A percentile compares a stretch with the other conserved stretches of the same genome.
These are phyloP conservation scores for Pseudocercospora macadamiae DNA, from an alignment of 2,329 filamentous ascomycete genomes.

Conservation along the genomic window DNA sequence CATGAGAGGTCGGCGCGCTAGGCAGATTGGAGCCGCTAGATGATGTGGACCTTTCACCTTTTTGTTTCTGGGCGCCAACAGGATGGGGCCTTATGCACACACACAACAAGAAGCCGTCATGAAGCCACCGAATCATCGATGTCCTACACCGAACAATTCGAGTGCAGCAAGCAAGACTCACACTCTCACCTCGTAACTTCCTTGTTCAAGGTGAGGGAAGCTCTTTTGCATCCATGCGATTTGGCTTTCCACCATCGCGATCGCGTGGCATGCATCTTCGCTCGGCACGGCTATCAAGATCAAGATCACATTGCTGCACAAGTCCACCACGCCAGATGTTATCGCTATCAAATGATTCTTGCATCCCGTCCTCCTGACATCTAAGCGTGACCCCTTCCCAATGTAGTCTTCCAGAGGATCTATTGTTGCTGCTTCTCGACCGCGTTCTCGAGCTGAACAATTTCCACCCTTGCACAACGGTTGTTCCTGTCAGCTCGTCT, in stretches of 20 bases:
- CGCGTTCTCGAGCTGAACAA: neutral
- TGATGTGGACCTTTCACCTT: neutral
- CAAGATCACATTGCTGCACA: neutral
- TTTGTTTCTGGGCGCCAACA: neutral
- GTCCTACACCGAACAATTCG: neutral
- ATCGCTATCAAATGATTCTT: too few relatives aligned
- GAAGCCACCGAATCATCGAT: constrained; percentile 1
- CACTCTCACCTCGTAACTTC: too few relatives aligned
- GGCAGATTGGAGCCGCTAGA: neutral
- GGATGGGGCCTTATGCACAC: neutral
- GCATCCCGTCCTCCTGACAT: neutral
- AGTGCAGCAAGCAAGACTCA: too few relatives aligned
- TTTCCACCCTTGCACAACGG: constrained; percentile 3
- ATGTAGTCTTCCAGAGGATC: too few relatives aligned
- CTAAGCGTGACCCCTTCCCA: too few relatives aligned
- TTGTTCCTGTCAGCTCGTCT: neutral
- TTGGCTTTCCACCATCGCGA: neutral
- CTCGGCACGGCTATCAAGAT: neutral
- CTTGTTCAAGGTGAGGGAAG: neutral
- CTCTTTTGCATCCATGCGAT: neutral
- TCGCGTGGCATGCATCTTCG: neutral
- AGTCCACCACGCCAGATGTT: neutral
- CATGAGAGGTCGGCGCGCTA: neutral
- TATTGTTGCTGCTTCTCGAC: neutral
- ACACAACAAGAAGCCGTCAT: neutral